Evolutionary conservation across 1,284 basidiomycete species (phyloP), one percentile per base, ranked within the genome.

Genomic region (Coniferiporia sulphurascens): DNA sequence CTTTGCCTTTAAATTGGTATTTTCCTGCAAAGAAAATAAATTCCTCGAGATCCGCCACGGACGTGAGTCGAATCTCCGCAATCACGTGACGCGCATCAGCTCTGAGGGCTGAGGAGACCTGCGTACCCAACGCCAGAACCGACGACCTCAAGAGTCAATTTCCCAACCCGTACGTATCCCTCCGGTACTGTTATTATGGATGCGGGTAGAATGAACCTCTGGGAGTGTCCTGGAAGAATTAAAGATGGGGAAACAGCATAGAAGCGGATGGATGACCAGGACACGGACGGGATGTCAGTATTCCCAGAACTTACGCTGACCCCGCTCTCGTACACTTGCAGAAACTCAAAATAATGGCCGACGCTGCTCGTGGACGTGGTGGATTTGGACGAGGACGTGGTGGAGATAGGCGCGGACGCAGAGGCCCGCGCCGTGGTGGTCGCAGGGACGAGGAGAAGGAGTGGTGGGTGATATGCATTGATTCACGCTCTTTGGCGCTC

Each of bases 401-500:
- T 68, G 78, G 80, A 66, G 74, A 77, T 67, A 73, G 78, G 72
- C 92, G 95, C 76, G 94, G 93, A 68, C 89, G 94, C 68, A 84
- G 94, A 70, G 94, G 95, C 62, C 88, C 92, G 68, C 91, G 96
- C 72, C 91, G 96, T 71, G 95, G 96, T 65, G 92, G 91, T 66
- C 93, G 94, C 81, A 96, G 95, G 80, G 96, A 98, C 71, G 95
- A 98, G 76, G 96, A 98, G 80, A 98, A 98, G 84, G 95, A 98
- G 79, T 98, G 95, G 95, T 95, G 73, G 74, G 89, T 81, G 59
- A 9, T 8, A 12, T 38, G 19, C 4, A 44, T 34, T 55, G 4
- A 15, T 52, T 36, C 57, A 13, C 46, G 17, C 48, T 48, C 22
- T 56, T 34, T 41, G 21, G 15, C 35, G 15, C 13, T 44, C 8